Conservation (phyloP, 306 rosid species). For the Ormosia emarginata region DNA sequence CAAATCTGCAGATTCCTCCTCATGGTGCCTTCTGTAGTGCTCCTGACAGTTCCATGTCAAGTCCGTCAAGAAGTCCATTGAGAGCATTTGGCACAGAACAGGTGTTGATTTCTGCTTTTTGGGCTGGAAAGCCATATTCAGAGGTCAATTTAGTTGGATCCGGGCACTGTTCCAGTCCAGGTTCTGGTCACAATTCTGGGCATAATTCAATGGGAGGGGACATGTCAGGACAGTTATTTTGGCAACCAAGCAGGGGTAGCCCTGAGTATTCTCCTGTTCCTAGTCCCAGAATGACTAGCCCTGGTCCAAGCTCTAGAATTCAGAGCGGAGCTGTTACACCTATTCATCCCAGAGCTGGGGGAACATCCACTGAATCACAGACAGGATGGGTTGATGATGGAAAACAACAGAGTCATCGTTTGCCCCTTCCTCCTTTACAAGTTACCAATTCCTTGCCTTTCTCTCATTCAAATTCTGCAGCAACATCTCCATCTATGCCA, state of each 20-base stretch:
- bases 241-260: slow-evolving; percentile 51
- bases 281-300: slow-evolving; percentile 51
- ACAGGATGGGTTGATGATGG: slow-evolving; percentile 76
- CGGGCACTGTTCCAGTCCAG: slow-evolving; percentile 97
- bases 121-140: slow-evolving; percentile 32
- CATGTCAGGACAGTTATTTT: slow-evolving; percentile 65
- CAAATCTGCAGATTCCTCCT: slow-evolving; percentile 83
- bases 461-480: slow-evolving; percentile 92
- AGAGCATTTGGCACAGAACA: slow-evolving; percentile 44
- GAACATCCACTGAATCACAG: slow-evolving; percentile 64
- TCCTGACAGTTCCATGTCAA: slow-evolving; percentile 70
- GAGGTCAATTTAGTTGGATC: slow-evolving; percentile 60
- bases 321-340: slow-evolving; percentile 99
- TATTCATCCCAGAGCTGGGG: slow-evolving; percentile 87
- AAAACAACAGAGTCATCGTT: slow-evolving; percentile 87
- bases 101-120: slow-evolving; percentile 40
- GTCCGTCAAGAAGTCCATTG: slow-evolving; percentile 45
- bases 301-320: slow-evolving; percentile 95
- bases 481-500: slow-evolving; percentile 96
- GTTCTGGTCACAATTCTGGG: slow-evolving; percentile 97
- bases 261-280: slow-evolving; percentile 50
- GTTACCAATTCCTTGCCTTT: slow-evolving; percentile 58
- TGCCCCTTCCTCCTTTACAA: slow-evolving; percentile 91
- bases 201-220: slow-evolving; percentile 99
- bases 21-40: slow-evolving; percentile 83